phyloP scores from a whole-genome alignment of 495 filamentous ascomycete genomes.

The Mycothermus thermophilus region DNA sequence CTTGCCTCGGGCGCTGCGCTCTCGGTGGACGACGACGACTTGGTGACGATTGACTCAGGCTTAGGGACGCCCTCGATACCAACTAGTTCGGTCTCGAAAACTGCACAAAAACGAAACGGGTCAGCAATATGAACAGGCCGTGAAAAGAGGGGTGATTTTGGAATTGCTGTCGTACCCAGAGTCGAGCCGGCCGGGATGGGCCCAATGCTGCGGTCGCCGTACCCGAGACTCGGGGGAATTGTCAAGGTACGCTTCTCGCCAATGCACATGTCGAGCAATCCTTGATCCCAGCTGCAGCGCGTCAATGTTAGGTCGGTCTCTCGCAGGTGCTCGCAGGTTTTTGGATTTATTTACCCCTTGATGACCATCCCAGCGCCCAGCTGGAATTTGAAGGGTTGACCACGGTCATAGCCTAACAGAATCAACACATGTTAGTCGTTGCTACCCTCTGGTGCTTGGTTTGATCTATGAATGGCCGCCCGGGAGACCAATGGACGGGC shows the following conservation, averaged over 20 bases:
- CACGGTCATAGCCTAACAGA: slow-evolving; percentile 49
- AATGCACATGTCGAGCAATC: slow-evolving; percentile 88
- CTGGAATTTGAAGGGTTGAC: slow-evolving; percentile 59
- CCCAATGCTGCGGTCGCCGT: slow-evolving; percentile 61
- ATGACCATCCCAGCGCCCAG: slow-evolving; percentile 76
- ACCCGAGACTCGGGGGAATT: slow-evolving; percentile 76
- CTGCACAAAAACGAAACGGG: slow-evolving; percentile 20
- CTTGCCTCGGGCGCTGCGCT: slow-evolving; percentile 17
- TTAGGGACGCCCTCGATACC: slow-evolving; percentile 66
- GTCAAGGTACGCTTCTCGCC: slow-evolving; percentile 86
- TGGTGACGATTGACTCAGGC: slow-evolving; percentile 35
- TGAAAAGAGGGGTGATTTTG: too few relatives aligned
- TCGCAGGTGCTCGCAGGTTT: neutral
- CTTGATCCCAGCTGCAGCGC: slow-evolving; percentile 62
- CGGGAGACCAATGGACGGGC: too few relatives aligned
- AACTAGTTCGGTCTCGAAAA: slow-evolving; percentile 90
- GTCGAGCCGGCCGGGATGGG: slow-evolving; percentile 69
- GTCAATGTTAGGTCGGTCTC: slow-evolving; percentile 4
- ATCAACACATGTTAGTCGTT: slow-evolving; percentile 11
- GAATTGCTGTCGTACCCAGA: slow-evolving; percentile 47
- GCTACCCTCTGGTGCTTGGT: too few relatives aligned
- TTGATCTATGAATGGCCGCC: too few relatives aligned
- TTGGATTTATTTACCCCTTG: slow-evolving; percentile 45
- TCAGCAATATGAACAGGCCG: slow-evolving; percentile 12
- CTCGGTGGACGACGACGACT: slow-evolving; percentile 22